These are phyloP conservation scores for Nepenthes mirabilis DNA, from an alignment of 148 eudicot species.

Conservation along the genomic window DNA sequence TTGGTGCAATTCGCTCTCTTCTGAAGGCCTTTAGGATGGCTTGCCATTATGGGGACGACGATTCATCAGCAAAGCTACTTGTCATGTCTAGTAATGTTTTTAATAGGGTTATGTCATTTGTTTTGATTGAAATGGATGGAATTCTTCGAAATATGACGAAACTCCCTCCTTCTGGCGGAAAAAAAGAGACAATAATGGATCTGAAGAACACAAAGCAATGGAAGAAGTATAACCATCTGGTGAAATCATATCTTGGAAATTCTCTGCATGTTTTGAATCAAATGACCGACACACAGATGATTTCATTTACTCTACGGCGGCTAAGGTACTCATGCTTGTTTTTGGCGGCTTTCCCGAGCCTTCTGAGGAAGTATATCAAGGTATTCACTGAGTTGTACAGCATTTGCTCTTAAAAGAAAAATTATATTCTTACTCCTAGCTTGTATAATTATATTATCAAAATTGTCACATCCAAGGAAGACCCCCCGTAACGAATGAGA, in stretches of 20 bases:
- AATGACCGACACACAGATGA: conserved; percentile 86
- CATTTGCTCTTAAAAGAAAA: neutral
- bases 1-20: conserved; percentile 65
- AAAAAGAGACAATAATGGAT: conserved; percentile 50
- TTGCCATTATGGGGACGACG: conserved; percentile 94
- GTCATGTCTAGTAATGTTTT: conserved; percentile 83
- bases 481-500: too few relatives aligned
- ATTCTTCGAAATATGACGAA: conserved; percentile 60
- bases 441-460: too few relatives aligned
- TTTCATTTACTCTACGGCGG: conserved; percentile 64
- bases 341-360: conserved; percentile 90
- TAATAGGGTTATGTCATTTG: conserved; percentile 76
- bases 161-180: conserved; percentile 75
- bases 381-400: conserved; percentile 21
- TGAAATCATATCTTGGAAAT: conserved; percentile 91
- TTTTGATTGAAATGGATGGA: conserved; percentile 76
- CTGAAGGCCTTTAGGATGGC: conserved; percentile 77
- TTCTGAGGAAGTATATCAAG: conserved; percentile 87
- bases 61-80: conserved; percentile 38
- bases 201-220: conserved; percentile 50
- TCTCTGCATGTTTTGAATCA: conserved; percentile 83
- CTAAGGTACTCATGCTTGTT: conserved; percentile 61
- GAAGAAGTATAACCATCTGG: conserved; percentile 75
- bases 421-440: too few relatives aligned
- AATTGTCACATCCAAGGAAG: too few relatives aligned